These are phyloP conservation scores for Phytopythium delawarense DNA, from an alignment of 352 stramenopile species.

Conservation along the genomic window DNA sequence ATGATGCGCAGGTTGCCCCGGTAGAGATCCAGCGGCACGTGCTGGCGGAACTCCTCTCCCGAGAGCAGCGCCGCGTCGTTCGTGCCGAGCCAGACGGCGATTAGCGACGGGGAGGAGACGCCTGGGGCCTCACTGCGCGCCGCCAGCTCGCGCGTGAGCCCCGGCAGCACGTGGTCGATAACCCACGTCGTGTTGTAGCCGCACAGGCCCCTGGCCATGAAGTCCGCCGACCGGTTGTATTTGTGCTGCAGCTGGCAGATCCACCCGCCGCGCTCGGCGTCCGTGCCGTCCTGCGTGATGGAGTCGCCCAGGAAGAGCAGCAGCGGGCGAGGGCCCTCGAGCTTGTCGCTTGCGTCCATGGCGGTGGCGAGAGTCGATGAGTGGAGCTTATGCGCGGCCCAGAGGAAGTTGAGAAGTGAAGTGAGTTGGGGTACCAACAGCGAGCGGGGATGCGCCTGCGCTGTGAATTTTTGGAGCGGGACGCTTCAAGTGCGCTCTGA, in stretches of 20 bases:
- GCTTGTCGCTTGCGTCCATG: not conserved
- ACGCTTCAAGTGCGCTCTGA: no score
- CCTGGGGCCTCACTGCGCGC: conserved; percentile 1
- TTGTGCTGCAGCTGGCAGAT: conserved; percentile 31
- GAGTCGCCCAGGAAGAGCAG: conserved; percentile 24
- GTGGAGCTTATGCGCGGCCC: not conserved
- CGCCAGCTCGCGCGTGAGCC: conserved; percentile 21
- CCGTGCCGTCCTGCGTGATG: conserved; percentile 39
- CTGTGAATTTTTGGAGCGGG: no score
- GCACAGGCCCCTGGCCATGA: conserved; percentile 45
- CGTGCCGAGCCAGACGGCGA: conserved; percentile 54
- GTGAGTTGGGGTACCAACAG: not conserved
- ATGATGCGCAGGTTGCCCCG: conserved; percentile 35
- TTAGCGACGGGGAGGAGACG: conserved; percentile 23
- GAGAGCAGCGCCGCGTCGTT: conserved; percentile 50
- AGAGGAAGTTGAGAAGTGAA: not conserved
- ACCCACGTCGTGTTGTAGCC: conserved; percentile 53
- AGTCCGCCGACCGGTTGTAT: conserved; percentile 48
- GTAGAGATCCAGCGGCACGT: conserved; percentile 43
- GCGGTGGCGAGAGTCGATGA: not conserved
- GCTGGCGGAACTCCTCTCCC: conserved; percentile 24
- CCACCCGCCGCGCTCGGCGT: conserved; percentile 33
- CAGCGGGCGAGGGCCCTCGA: not conserved
- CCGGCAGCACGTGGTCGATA: conserved; percentile 21
- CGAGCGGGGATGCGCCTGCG: no score